phyloP scores from a whole-genome alignment of 2,329 filamentous ascomycete genomes.

The Tolypocladium sp. region DNA sequence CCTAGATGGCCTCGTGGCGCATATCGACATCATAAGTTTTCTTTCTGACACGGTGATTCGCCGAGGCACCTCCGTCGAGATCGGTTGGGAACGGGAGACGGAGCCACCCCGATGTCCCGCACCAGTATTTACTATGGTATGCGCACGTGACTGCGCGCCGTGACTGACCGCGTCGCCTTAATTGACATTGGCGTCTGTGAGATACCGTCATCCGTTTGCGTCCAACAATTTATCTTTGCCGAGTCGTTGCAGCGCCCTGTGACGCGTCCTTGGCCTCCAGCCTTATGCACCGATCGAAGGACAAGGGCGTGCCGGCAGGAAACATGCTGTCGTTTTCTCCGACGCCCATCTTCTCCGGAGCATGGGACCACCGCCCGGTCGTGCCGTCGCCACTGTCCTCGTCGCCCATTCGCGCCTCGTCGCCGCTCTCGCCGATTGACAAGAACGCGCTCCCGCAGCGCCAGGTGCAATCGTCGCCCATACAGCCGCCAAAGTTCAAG shows the following conservation, averaged over 20 bases:
- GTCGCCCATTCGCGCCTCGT: conserved; percentile 45
- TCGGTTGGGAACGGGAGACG: background rate
- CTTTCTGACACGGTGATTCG: conserved; percentile 9
- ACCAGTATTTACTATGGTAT: background rate
- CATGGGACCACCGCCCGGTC: conserved; percentile 36
- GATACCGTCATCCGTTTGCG: background rate
- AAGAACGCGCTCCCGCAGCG: conserved; percentile 30
- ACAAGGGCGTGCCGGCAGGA: conserved; percentile 8
- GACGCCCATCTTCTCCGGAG: conserved; percentile 32
- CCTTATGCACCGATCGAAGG: conserved; percentile 24
- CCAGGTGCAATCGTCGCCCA: conserved; percentile 35
- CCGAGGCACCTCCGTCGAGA: conserved; percentile 4
- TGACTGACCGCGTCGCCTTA: background rate
- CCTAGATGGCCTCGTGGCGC: background rate
- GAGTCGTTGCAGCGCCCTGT: background rate
- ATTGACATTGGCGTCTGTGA: background rate
- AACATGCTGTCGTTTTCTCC: conserved; percentile 33
- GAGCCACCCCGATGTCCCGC: background rate
- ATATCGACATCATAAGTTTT: conserved; percentile 7
- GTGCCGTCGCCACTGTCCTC: conserved; percentile 50
- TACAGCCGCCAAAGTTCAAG: conserved; percentile 31
- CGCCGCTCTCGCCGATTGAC: conserved; percentile 34
- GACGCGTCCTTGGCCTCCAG: background rate
- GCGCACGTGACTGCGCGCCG: background rate
- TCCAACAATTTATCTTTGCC: background rate